Evolutionary conservation across 2,329 filamentous ascomycete genomes (phyloP).

Genomic region (Fusarium sp.): DNA sequence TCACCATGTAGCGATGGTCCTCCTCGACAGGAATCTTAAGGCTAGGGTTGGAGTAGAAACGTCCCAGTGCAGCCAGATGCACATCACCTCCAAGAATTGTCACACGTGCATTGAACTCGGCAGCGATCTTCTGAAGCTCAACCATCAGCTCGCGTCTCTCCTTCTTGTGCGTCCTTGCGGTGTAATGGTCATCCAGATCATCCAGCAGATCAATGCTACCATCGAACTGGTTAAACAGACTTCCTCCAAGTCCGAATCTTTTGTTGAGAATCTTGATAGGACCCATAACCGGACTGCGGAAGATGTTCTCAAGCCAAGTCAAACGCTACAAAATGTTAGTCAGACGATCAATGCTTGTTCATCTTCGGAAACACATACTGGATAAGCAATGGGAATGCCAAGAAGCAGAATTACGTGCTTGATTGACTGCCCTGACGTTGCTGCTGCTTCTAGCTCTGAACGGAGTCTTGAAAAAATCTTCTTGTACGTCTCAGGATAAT

Average conservation of each 20-base stretch:
- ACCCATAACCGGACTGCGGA: slow-evolving; percentile 86
- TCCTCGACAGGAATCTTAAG: slow-evolving; percentile 80
- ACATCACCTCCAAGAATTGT: slow-evolving; percentile 96
- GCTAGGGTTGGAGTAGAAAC: slow-evolving; percentile 92
- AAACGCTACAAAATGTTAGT: slow-evolving; percentile 68
- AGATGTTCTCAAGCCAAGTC: slow-evolving; percentile 96
- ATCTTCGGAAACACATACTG: slow-evolving; percentile 62
- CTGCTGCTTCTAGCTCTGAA: slow-evolving; percentile 77
- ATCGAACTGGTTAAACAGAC: slow-evolving; percentile 93
- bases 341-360: neutral
- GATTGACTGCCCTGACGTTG: slow-evolving; percentile 77
- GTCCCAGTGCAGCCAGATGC: slow-evolving; percentile 89
- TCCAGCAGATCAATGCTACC: slow-evolving; percentile 93
- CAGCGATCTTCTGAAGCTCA: slow-evolving; percentile 84
- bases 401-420: slow-evolving; percentile 89
- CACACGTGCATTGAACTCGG: slow-evolving; percentile 87
- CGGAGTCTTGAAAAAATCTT: slow-evolving; percentile 82
- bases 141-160: slow-evolving; percentile 85
- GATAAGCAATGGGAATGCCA: slow-evolving; percentile 88
- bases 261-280: slow-evolving; percentile 91
- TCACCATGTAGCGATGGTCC: slow-evolving; percentile 95
- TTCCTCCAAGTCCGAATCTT: slow-evolving; percentile 85
- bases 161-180: slow-evolving; percentile 88
- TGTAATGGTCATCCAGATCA: slow-evolving; percentile 96
- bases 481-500: slow-evolving; percentile 92